Conservation (phyloP, 768 basidiomycete genomes). For the Serendipita sp. region DNA sequence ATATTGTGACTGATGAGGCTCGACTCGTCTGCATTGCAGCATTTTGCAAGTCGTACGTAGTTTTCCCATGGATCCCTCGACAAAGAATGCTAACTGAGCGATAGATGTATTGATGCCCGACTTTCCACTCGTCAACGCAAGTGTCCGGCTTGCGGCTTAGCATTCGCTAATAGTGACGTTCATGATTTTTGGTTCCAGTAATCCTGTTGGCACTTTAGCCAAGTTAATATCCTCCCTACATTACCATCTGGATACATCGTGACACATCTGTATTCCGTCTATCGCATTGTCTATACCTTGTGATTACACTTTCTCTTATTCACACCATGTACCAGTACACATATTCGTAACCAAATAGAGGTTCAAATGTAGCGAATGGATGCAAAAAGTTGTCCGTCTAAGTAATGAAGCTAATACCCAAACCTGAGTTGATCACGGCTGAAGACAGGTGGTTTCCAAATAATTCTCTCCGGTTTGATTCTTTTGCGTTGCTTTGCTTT, state of each 20-base stretch:
- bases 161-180: constrained; percentile 78
- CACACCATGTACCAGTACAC: background rate
- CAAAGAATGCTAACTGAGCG: constrained; percentile 11
- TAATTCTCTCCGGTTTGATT: constrained; percentile 63
- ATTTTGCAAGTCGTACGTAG: constrained; percentile 44
- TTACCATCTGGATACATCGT: no score
- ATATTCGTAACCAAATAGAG: background rate
- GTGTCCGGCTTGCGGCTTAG: constrained; percentile 73
- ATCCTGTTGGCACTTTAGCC: background rate
- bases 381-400: background rate
- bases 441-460: constrained; percentile 94
- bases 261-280: background rate
- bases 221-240: no score
- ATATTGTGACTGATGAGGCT: no score
- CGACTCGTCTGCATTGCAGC: constrained; percentile 26
- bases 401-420: constrained; percentile 21
- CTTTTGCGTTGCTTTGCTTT: constrained; percentile 59
- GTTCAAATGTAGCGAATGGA: background rate
- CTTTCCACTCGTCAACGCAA: constrained; percentile 81
- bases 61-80: no score
- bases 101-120: constrained; percentile 63
- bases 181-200: constrained; percentile 42
- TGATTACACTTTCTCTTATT: background rate
- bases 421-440: constrained; percentile 80
- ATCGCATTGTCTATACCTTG: background rate